phyloP scores from a whole-genome alignment of 495 filamentous ascomycete species.

The Glonium stellatum region DNA sequence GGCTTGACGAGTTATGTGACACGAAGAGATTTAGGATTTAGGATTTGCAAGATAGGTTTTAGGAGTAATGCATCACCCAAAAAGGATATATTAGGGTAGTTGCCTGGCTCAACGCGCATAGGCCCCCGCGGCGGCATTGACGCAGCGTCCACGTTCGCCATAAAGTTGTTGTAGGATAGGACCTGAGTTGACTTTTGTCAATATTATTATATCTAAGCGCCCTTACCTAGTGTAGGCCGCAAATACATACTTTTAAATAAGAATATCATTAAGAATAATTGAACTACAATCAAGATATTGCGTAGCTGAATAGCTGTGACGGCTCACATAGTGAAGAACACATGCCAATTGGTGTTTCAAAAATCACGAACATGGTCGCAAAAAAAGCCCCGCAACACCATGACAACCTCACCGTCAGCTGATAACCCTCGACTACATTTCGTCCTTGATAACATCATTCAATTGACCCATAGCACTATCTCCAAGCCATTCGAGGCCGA shows the following conservation, averaged over 20 bases:
- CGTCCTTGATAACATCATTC: conserved; percentile 9
- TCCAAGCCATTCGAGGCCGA: conserved; percentile 16
- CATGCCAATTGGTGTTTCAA: no score
- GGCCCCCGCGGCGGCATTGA: neutral
- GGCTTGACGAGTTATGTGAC: conserved; percentile 15
- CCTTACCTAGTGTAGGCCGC: neutral
- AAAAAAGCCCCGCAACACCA: neutral
- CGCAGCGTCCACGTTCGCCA: neutral
- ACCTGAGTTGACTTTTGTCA: neutral
- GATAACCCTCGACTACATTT: neutral
- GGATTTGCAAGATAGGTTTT: neutral
- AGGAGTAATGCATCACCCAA: neutral
- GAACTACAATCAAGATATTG: no score
- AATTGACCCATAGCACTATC: conserved; percentile 11
- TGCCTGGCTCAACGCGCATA: neutral
- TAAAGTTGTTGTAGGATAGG: neutral
- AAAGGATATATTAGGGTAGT: neutral
- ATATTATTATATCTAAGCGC: neutral
- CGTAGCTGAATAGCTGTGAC: no score
- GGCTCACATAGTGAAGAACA: no score
- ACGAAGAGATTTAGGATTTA: conserved; percentile 8
- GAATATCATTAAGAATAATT: no score
- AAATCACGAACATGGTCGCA: neutral
- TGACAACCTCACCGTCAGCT: neutral
- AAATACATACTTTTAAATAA: neutral